phyloP scores from a whole-genome alignment of 345 rosid species.

The Melaleuca quinquenervia region DNA sequence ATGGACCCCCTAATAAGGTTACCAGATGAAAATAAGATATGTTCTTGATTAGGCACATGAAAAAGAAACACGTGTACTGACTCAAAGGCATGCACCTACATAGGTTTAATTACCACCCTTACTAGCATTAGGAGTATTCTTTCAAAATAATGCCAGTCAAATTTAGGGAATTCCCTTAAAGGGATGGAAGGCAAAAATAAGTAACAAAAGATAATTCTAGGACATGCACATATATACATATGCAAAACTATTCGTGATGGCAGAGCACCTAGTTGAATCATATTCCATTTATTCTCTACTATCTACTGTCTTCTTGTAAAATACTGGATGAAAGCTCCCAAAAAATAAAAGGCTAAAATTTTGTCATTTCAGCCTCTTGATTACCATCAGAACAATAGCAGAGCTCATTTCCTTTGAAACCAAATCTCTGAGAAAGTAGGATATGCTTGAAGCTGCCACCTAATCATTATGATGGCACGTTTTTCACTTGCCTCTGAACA shows the following conservation, averaged over 20 bases:
- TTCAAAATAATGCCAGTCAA: neutral
- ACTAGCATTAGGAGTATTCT: neutral
- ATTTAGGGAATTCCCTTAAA: neutral
- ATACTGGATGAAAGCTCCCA: neutral
- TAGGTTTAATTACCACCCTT: neutral
- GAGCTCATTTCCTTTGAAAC: neutral
- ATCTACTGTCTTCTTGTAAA: neutral
- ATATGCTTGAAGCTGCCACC: neutral
- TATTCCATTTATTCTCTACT: neutral
- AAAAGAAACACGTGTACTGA: neutral
- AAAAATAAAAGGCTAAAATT: neutral
- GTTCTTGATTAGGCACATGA: neutral
- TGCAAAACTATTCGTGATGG: neutral
- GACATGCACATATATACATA: neutral
- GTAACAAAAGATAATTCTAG: neutral
- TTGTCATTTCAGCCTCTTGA: neutral
- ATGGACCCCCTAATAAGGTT: constrained; percentile 61
- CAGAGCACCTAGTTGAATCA: neutral
- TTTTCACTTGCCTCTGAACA: neutral
- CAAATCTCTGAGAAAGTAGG: neutral
- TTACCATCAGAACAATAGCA: neutral
- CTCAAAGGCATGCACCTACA: neutral
- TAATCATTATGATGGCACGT: neutral
- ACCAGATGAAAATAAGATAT: neutral
- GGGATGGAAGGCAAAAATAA: neutral